Percentiles rank a stretch among this genome's conserved stretches.
phyloP scores from a whole-genome alignment of 768 basidiomycete genomes.

The Leccinum rimulosum region DNA sequence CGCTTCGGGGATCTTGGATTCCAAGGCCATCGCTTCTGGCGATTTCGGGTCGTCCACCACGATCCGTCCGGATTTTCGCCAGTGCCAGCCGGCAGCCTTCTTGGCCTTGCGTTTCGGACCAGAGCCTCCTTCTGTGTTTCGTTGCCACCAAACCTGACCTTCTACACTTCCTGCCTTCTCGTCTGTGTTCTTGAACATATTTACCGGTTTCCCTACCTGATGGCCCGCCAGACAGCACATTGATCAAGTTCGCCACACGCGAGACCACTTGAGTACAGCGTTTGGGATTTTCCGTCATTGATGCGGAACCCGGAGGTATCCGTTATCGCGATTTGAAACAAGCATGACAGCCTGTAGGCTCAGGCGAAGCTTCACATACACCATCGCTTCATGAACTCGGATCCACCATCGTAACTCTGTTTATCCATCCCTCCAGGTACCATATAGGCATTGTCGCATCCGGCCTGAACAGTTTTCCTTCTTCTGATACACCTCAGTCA shows the following conservation, averaged over 20 bases:
- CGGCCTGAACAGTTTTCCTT: slow-evolving; percentile 71
- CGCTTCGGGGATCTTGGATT: slow-evolving; percentile 72
- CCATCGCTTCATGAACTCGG: slow-evolving; percentile 39
- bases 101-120: slow-evolving; percentile 48
- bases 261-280: slow-evolving; percentile 90
- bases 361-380: slow-evolving; percentile 74
- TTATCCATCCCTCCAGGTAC: slow-evolving; percentile 26
- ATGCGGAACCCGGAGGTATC: slow-evolving; percentile 90
- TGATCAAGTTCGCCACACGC: slow-evolving; percentile 86
- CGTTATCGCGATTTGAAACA: slow-evolving; percentile 85
- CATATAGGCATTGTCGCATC: slow-evolving; percentile 59
- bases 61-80: slow-evolving; percentile 44
- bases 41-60: slow-evolving; percentile 57
- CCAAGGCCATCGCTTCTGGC: slow-evolving; percentile 67
- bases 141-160: slow-evolving; percentile 72
- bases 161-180: slow-evolving; percentile 83
- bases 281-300: slow-evolving; percentile 75
- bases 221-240: too few relatives aligned
- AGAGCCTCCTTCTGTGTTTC: slow-evolving; percentile 38
- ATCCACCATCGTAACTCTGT: slow-evolving; percentile 49
- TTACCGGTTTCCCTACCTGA: slow-evolving; percentile 52
- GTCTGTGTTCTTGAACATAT: slow-evolving; percentile 93
- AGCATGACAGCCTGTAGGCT: slow-evolving; percentile 89
- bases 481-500: slow-evolving; percentile 57
- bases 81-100: slow-evolving; percentile 45